A percentile compares a stretch with the other conserved stretches of the same genome.
Conservation (phyloP, 2,329 filamentous ascomycete species). For the Cladosporium sp. region DNA sequence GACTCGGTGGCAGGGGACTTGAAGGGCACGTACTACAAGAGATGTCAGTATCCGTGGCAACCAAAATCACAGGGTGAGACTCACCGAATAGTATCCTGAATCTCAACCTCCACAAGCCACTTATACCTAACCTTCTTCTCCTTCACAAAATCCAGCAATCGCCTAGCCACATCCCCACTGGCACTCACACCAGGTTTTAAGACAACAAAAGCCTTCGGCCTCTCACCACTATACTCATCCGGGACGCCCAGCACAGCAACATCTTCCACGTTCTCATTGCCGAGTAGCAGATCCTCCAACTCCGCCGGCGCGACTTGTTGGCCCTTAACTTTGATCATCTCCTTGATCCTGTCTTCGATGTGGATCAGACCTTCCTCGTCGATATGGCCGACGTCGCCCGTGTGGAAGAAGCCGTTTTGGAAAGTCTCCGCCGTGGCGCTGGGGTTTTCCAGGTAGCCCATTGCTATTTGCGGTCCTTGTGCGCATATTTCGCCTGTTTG, state of each 20-base stretch:
- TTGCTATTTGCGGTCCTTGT: conserved; percentile 34
- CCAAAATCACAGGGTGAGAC: neutral
- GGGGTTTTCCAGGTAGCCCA: conserved; percentile 34
- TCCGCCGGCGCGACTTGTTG: conserved; percentile 59
- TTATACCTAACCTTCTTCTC: conserved; percentile 68
- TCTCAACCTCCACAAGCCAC: conserved; percentile 62
- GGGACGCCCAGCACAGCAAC: conserved; percentile 51
- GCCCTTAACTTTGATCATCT: conserved; percentile 64
- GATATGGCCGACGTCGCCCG: conserved; percentile 55
- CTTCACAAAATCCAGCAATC: conserved; percentile 58
- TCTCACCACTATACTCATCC: conserved; percentile 54
- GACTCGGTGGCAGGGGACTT: too few relatives aligned
- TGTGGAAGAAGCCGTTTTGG: conserved; percentile 52
- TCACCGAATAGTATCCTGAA: conserved; percentile 29
- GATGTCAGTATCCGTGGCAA: too few relatives aligned
- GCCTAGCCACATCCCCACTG: conserved; percentile 32
- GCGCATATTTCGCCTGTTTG: conserved; percentile 47
- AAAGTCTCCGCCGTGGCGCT: conserved; percentile 39
- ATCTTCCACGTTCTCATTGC: conserved; percentile 54
- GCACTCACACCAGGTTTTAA: conserved; percentile 25
- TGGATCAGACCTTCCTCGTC: conserved; percentile 54
- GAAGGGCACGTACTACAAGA: too few relatives aligned
- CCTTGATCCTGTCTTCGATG: conserved; percentile 61
- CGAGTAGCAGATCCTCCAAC: conserved; percentile 57
- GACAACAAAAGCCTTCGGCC: conserved; percentile 56